Percentiles rank a stretch among this genome's conserved stretches.
Conservation (phyloP, 495 filamentous ascomycete genomes). For the Clohesyomyces aquaticus region DNA sequence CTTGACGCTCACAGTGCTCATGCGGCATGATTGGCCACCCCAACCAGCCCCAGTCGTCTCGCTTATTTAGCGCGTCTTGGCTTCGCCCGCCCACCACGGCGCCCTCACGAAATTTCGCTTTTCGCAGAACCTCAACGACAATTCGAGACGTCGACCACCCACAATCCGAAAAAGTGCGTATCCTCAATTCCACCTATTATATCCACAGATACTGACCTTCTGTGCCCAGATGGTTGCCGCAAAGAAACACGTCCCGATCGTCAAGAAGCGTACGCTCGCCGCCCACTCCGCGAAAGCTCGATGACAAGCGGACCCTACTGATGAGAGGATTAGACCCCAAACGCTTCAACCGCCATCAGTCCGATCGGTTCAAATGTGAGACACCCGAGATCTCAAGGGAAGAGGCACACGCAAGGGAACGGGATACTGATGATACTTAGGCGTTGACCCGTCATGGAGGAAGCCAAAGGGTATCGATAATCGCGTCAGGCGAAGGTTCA, state of each 20-base stretch:
- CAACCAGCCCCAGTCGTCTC: constrained; percentile 2
- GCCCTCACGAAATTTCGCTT: constrained; percentile 17
- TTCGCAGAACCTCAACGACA: constrained; percentile 21
- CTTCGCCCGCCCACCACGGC: constrained; percentile 10
- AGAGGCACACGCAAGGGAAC: too few relatives aligned
- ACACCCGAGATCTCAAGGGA: constrained; percentile 1
- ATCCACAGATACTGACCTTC: constrained; percentile 24
- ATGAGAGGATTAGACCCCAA: constrained; percentile 88
- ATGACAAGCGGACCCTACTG: constrained; percentile 25
- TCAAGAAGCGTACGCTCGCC: constrained; percentile 93
- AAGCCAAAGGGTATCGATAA: constrained; percentile 99
- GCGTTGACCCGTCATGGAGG: constrained; percentile 81
- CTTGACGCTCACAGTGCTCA: too few relatives aligned
- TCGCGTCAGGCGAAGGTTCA: constrained; percentile 86
- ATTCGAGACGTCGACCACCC: constrained; percentile 25
- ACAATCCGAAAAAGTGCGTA: constrained; percentile 36
- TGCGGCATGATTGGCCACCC: constrained; percentile 11
- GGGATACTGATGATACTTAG: constrained; percentile 26
- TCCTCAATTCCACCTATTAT: neutral
- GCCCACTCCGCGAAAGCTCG: constrained; percentile 7
- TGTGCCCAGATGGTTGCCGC: constrained; percentile 84
- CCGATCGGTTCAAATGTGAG: constrained; percentile 85
- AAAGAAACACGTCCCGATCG: constrained; percentile 98
- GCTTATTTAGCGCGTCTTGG: constrained; percentile 28
- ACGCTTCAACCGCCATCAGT: constrained; percentile 94